A percentile compares a stretch with the other conserved stretches of the same genome.
phyloP scores from a whole-genome alignment of 1,284 basidiomycete species.

The Ceratobasidium sp. region DNA sequence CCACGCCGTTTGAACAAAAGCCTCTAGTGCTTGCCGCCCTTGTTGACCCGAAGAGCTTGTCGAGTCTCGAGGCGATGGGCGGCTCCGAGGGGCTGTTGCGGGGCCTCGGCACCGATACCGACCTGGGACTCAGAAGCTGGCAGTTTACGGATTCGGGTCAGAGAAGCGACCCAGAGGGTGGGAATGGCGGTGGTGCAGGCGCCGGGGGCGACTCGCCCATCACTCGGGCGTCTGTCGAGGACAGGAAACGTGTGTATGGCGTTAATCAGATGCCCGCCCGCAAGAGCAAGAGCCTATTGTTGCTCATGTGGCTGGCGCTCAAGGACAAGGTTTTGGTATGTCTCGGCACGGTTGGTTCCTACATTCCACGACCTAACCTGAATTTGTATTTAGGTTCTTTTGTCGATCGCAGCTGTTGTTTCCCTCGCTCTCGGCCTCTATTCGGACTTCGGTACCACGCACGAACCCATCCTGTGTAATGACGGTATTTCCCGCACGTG shows the following conservation, averaged over 20 bases:
- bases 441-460: slow-evolving; percentile 84
- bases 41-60: slow-evolving; percentile 87
- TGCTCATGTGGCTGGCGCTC: slow-evolving; percentile 93
- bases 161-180: slow-evolving; percentile 42
- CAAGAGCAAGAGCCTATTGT: slow-evolving; percentile 80
- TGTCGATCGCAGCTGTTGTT: slow-evolving; percentile 90
- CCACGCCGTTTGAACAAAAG: slow-evolving; percentile 74
- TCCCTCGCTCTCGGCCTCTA: slow-evolving; percentile 95
- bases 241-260: slow-evolving; percentile 82
- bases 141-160: slow-evolving; percentile 45
- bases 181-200: slow-evolving; percentile 45
- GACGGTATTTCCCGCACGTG: slow-evolving; percentile 55
- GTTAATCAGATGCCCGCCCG: slow-evolving; percentile 83
- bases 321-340: slow-evolving; percentile 91
- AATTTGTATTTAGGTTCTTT: slow-evolving; percentile 70
- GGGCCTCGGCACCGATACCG: slow-evolving; percentile 78
- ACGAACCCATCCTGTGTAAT: slow-evolving; percentile 60
- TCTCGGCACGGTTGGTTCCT: slow-evolving; percentile 52
- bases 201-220: slow-evolving; percentile 57
- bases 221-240: slow-evolving; percentile 67
- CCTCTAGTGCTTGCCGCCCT: slow-evolving; percentile 85
- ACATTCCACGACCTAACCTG: slow-evolving; percentile 14
- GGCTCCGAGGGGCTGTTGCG: slow-evolving; percentile 75
- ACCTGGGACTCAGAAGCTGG: slow-evolving; percentile 60
- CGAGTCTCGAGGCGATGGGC: slow-evolving; percentile 75